Base-by-base conservation (phyloP, 495 filamentous ascomycete genomes). In the Tuber melanosporum region DNA sequence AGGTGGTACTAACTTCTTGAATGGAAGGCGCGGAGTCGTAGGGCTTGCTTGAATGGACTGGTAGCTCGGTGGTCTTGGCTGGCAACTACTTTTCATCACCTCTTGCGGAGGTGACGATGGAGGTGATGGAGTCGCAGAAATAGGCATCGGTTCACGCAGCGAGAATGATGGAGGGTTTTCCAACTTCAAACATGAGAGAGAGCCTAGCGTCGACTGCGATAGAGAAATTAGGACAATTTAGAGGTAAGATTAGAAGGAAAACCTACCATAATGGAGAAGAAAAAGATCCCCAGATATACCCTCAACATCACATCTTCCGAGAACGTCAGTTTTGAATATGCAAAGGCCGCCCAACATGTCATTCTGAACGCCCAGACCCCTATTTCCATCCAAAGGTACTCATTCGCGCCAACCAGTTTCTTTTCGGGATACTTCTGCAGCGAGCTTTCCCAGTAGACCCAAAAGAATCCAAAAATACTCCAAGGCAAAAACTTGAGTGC, bases 131-230 rank as follows among this genome's bases (percentile, higher is more conserved):
- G 79, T 81, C 2, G 73, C 46, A 10, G 80, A 77, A 72, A 74
- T 73, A 14, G 81, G 80, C 8, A 57, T 43, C 1, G 81, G 75
- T 44, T 82, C 81, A 32, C 80, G 80, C 36, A 82, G 81, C 46
- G 81, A 82, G 72, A 82, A 79, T 36, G 74, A 22, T 32, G 80
- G 81, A 0, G 81, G 77, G 45, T 82, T 75, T 71, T 82, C 81
- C 12, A 82, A 77, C 57, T 82, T 82, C 20, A 82, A 75, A 41
- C 72, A 82, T 71, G 81, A 79, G 39, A 82, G 73, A 19, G 81
- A 82, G 72, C 73, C 71, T 5, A 82, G 43, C 22, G 78, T 79
- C 19, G 71, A 71, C 80, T 82, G 14, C 26, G 20, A 7, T 15
- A 26, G 19, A 74, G 52, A 44, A 19, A 72, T 79, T 43, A 72